phyloP scores from a whole-genome alignment of 352 stramenopile species.

The Globisporangium radiosum region DNA sequence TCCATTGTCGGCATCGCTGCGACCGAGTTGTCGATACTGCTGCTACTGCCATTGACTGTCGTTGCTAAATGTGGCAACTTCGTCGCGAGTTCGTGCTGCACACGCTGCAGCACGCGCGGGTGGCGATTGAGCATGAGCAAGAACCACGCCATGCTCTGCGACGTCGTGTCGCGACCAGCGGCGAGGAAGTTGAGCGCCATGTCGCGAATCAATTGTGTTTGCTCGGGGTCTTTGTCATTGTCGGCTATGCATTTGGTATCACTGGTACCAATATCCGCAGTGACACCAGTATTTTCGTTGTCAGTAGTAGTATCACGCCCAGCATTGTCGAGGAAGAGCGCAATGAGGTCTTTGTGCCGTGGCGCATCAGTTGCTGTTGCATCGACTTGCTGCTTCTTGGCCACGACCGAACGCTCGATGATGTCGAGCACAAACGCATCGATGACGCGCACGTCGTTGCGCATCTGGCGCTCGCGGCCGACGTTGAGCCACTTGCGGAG shows the following conservation, averaged over 20 bases:
- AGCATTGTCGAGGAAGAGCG: constrained; percentile 42
- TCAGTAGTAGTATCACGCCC: background rate
- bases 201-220: constrained; percentile 43
- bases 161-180: constrained; percentile 72
- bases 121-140: constrained; percentile 69
- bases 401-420: constrained; percentile 9
- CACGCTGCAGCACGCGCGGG: constrained; percentile 23
- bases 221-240: background rate
- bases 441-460: constrained; percentile 13
- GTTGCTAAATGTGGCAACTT: constrained; percentile 31
- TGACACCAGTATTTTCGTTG: background rate
- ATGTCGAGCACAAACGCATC: background rate
- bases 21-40: background rate
- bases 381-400: background rate
- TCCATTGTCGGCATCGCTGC: constrained; percentile 26
- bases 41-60: background rate
- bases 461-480: constrained; percentile 10
- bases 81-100: constrained; percentile 30
- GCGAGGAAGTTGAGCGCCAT: constrained; percentile 79
- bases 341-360: constrained; percentile 25
- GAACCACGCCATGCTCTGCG: constrained; percentile 67
- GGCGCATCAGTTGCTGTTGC: background rate
- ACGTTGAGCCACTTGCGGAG: constrained; percentile 17
- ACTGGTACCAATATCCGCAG: too few relatives aligned
- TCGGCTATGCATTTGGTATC: too few relatives aligned